Base-by-base conservation (phyloP, 2,329 filamentous ascomycete species). In the Leptographium wingfieldii region DNA sequence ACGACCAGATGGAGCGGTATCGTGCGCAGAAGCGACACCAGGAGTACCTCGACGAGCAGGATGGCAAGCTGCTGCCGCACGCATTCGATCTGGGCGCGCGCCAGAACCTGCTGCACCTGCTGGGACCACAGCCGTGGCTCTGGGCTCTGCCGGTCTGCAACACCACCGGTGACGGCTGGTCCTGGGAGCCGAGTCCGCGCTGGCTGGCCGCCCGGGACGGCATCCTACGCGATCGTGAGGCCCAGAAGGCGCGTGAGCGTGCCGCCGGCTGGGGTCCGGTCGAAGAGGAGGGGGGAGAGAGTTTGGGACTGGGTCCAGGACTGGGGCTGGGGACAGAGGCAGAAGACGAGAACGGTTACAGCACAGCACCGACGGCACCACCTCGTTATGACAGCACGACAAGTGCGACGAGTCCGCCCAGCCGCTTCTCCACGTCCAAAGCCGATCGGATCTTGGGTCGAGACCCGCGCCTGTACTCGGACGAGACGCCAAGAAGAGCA, bases 141-240 rank as follows among this genome's bases (percentile, higher is more conserved):
- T 97, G 94, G 92, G 74, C 79, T 33, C 63, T 97, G 1, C 94
- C 94, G 0, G 75, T 97, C 54, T 84, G 82, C 71, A 97, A 88
- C 68, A 95, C 91, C 2, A 88, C 84, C 0, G 92, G 92, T 40
- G 90, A 99, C 70, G 94, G 94, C 27, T 99, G 92, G 92, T 80
- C 79, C 53, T 99, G 94, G 94, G 91, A 96, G 67, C 82, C 92
- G 0, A 95, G 85, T 68, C 79, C 82, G 1, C 83, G 82, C 65
- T 99, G 94, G 88, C 64, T 88, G 3, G 83, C 85, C 43, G 87
- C 86, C 4, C 78, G 85, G 52, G 85, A 90, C 6, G 76, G 76
- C 25, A 77, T 91, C n/a, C 73, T 75, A 5, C 65, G 68, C 11
- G 82, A 86, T 62, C 74, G 83, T 54, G 76, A 81, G 58, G 75